Conservation (phyloP, 2,329 filamentous ascomycete species). For the Aureobasidium sp. region DNA sequence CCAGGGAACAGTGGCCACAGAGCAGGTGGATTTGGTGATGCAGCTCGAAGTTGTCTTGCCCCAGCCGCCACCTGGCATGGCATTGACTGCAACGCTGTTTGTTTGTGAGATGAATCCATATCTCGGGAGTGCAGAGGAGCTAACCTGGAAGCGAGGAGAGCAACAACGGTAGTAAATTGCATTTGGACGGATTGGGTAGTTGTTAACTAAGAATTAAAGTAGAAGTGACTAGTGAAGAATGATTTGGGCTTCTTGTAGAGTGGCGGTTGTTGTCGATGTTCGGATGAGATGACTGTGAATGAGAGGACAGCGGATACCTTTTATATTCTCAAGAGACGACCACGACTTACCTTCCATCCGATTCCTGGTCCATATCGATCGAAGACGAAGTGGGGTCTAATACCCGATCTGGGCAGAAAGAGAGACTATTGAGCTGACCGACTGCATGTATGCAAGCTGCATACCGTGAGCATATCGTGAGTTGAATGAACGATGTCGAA, state of each 20-base stretch:
- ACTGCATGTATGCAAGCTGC: background rate
- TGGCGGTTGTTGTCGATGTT: background rate
- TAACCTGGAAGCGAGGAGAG: conserved; percentile 12
- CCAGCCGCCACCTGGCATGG: conserved; percentile 9
- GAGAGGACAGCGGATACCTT: background rate
- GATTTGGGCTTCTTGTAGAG: background rate
- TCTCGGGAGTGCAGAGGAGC: background rate
- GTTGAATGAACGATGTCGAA: background rate
- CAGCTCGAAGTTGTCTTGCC: background rate
- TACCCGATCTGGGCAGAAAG: background rate
- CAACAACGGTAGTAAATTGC: background rate
- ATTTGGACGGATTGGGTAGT: background rate
- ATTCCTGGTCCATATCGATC: background rate
- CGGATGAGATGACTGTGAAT: background rate
- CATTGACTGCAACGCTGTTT: conserved; percentile 1
- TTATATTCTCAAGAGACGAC: background rate
- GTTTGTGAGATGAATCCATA: background rate
- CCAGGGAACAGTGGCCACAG: background rate
- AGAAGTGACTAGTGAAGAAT: background rate
- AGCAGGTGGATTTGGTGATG: conserved; percentile 13
- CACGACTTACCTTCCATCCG: background rate
- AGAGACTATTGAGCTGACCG: background rate
- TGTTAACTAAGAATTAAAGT: background rate
- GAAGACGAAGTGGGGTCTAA: background rate
- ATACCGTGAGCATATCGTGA: background rate